Base-by-base conservation (phyloP, 805 yeast genomes). In the Zygoascus ofunaensis region DNA sequence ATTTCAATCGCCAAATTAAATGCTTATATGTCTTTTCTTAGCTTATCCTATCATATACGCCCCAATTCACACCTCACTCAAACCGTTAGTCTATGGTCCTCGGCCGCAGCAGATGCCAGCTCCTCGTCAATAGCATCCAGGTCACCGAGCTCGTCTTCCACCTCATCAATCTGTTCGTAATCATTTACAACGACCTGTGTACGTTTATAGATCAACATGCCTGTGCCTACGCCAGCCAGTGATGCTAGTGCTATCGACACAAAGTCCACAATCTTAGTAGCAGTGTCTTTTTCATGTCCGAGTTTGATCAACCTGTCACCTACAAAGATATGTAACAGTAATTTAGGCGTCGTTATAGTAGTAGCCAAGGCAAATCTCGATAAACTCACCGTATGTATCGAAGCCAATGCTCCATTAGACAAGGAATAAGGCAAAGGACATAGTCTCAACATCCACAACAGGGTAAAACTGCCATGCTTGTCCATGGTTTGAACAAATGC, bases 401-500 rank as follows among this genome's bases (percentile, higher is more conserved):
- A 81, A 7, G 95, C 92, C 52, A 92, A 70, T 0, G 95, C 97
- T 3, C 96, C 97, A 56, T 90, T 90, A 0, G 92, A 81, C 26
- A 90, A 66, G 2, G 96, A 87, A 59, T 87, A 92, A 0, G 97
- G 97, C 55, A 90, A 73, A 0, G 98, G 98, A 54, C 96, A 87
- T 46, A 90, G 62, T 44, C 97, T 70, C 23, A 90, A 72, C 57
- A 90, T 68, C 42, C 82, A 74, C 43, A 90, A 62, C 20, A 92
- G 63, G 50, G 79, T 60, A 46, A 87, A 72, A 46, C 79, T 75
- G 52, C 82, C 80, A 44, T 76, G 74, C 4, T 26, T 24, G 46
- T 86, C 94, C 47, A 90, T 61, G 3, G 86, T 82, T 44, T 80
- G 77, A 0, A 85, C 73, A 50, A 92, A 74, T 0, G 94, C 86